Conservation (phyloP, 257 asterid species). For the Solanum pinnatisectum region DNA sequence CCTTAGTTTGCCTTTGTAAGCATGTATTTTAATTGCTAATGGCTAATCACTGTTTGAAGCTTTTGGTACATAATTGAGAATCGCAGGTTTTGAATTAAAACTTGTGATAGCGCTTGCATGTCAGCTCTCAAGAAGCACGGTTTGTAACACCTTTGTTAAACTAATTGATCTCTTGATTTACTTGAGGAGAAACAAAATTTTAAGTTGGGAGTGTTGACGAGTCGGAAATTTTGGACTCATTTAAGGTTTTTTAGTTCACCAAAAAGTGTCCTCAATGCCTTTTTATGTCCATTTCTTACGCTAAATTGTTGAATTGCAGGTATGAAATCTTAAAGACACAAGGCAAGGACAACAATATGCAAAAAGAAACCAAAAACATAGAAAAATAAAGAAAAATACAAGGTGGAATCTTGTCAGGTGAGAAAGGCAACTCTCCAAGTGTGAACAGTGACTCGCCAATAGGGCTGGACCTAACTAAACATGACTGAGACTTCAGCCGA, state of each 20-base stretch:
- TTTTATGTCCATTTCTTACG: background rate
- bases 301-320: background rate
- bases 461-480: background rate
- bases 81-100: background rate
- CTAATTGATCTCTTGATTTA: background rate
- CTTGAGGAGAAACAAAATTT: background rate
- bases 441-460: background rate
- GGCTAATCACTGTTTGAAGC: background rate
- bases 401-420: background rate
- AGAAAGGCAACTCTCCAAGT: background rate
- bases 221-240: background rate
- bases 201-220: background rate
- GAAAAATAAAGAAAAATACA: background rate
- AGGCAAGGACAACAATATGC: background rate
- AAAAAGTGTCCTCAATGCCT: background rate
- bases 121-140: background rate
- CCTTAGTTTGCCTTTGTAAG: background rate
- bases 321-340: background rate
- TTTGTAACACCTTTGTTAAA: background rate
- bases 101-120: background rate
- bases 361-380: background rate
- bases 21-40: background rate
- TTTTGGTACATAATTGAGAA: background rate
- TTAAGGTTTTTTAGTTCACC: background rate
- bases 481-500: background rate